These are phyloP conservation scores for Aspergillus saccharolyticus DNA, from an alignment of 495 filamentous ascomycete species.

Conservation along the genomic window DNA sequence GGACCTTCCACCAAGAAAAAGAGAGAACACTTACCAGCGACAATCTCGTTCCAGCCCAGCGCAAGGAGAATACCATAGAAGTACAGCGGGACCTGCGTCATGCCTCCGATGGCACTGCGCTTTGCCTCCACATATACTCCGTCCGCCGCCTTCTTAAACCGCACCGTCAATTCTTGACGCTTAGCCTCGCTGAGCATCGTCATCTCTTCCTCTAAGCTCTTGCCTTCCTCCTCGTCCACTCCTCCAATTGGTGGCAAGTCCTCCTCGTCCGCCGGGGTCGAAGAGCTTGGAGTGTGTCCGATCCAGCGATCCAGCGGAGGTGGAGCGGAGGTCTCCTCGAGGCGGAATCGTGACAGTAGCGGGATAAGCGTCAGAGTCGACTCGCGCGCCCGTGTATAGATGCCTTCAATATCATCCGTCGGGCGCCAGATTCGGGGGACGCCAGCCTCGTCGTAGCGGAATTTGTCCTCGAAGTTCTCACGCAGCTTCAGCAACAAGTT, in stretches of 20 bases:
- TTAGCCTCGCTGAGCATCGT: constrained; percentile 86
- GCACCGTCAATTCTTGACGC: constrained; percentile 78
- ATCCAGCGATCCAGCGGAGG: constrained; percentile 80
- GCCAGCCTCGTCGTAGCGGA: constrained; percentile 92
- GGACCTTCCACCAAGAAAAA: background rate
- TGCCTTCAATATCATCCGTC: constrained; percentile 91
- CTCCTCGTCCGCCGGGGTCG: constrained; percentile 80
- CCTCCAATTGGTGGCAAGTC: constrained; percentile 81
- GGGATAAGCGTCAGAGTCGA: constrained; percentile 87
- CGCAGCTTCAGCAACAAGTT: constrained; percentile 92
- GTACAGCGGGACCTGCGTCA: constrained; percentile 90
- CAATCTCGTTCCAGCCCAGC: constrained; percentile 94
- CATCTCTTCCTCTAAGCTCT: constrained; percentile 92
- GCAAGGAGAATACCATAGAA: constrained; percentile 87
- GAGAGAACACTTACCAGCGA: constrained; percentile 61
- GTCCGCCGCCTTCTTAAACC: constrained; percentile 97
- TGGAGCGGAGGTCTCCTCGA: constrained; percentile 61
- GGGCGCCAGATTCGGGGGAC: constrained; percentile 97
- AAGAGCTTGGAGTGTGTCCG: constrained; percentile 69
- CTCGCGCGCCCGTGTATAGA: constrained; percentile 86
- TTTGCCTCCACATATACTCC: constrained; percentile 97
- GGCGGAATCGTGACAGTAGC: constrained; percentile 76
- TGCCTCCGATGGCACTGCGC: constrained; percentile 89
- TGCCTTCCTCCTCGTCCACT: constrained; percentile 87
- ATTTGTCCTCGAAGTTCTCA: constrained; percentile 98